A percentile compares a stretch with the other conserved stretches of the same genome.
Evolutionary conservation across 352 stramenopile species (phyloP).

Genomic region (Phytophthora tubulina): DNA sequence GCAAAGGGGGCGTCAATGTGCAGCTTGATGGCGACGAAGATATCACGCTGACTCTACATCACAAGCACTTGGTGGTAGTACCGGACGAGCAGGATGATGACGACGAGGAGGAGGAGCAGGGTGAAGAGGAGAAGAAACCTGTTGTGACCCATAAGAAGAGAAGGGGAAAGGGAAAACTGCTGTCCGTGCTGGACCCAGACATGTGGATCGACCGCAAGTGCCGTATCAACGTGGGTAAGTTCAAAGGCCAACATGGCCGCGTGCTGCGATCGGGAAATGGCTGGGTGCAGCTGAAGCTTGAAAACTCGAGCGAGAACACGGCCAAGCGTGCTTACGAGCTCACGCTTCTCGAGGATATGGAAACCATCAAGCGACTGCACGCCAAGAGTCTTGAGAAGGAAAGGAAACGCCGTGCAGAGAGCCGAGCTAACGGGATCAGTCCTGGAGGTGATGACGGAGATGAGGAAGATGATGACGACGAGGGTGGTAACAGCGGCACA

Average conservation of each 20-base stretch:
- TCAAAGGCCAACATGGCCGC: slow-evolving; percentile 77
- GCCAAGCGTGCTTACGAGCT: slow-evolving; percentile 90
- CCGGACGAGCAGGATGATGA: slow-evolving; percentile 43
- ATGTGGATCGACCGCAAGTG: slow-evolving; percentile 91
- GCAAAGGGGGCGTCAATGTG: slow-evolving; percentile 51
- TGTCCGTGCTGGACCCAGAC: slow-evolving; percentile 85
- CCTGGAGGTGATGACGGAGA: slow-evolving; percentile 49
- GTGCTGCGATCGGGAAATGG: slow-evolving; percentile 88
- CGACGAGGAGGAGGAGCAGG: slow-evolving; percentile 47
- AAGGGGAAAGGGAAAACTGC: slow-evolving; percentile 64
- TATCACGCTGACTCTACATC: slow-evolving; percentile 60
- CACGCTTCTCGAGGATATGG: slow-evolving; percentile 85
- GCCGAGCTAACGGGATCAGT: slow-evolving; percentile 31
- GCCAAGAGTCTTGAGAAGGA: slow-evolving; percentile 71
- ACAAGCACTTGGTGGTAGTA: slow-evolving; percentile 57
- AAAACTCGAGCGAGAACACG: slow-evolving; percentile 88
- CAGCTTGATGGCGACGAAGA: slow-evolving; percentile 66
- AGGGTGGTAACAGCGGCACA: slow-evolving; percentile 56
- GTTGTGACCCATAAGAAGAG: slow-evolving; percentile 23
- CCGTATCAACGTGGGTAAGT: slow-evolving; percentile 91
- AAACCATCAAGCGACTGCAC: slow-evolving; percentile 82
- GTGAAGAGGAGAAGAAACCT: slow-evolving; percentile 40
- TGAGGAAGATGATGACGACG: slow-evolving; percentile 67
- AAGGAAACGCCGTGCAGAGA: slow-evolving; percentile 58
- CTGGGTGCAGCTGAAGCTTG: slow-evolving; percentile 87